phyloP scores from a whole-genome alignment of 1,284 basidiomycete species.

The Microbotryum silenes-acaulis region DNA sequence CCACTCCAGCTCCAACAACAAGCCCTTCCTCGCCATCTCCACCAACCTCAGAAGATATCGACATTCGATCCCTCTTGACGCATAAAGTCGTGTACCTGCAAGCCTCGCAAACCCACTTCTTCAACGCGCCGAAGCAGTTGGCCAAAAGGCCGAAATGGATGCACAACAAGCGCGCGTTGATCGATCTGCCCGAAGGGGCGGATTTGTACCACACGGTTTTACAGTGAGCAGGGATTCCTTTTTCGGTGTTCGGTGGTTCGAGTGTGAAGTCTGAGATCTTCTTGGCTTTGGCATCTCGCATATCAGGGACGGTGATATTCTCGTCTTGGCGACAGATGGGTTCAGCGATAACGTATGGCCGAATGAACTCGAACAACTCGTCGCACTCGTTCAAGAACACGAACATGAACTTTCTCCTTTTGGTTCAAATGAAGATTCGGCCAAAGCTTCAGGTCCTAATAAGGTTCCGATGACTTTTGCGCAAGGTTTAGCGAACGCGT shows the following conservation, averaged over 20 bases:
- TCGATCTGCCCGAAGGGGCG: conserved; percentile 59
- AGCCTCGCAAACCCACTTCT: conserved; percentile 64
- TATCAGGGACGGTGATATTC: conserved; percentile 38
- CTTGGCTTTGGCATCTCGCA: conserved; percentile 19
- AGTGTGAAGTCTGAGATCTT: background rate
- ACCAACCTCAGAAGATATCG: background rate
- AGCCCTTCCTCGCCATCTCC: conserved; percentile 51
- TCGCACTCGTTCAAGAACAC: conserved; percentile 54
- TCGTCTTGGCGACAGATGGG: conserved; percentile 63
- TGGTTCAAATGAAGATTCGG: conserved; percentile 1
- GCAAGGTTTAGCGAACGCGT: conserved; percentile 59
- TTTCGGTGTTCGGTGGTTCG: conserved; percentile 39
- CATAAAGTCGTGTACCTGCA: conserved; percentile 58
- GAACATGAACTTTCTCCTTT: conserved; percentile 16
- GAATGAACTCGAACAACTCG: conserved; percentile 59
- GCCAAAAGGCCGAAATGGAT: conserved; percentile 51
- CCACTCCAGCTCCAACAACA: conserved; percentile 61
- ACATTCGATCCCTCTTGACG: conserved; percentile 35
- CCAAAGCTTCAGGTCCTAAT: conserved; percentile 29
- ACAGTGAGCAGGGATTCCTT: conserved; percentile 57
- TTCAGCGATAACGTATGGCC: conserved; percentile 77
- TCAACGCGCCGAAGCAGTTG: conserved; percentile 51
- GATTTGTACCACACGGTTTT: conserved; percentile 57
- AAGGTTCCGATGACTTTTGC: conserved; percentile 45
- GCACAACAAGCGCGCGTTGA: conserved; percentile 54